Conservation (phyloP, 164 flowering plant genomes). For the Dillenia suffruticosa region DNA sequence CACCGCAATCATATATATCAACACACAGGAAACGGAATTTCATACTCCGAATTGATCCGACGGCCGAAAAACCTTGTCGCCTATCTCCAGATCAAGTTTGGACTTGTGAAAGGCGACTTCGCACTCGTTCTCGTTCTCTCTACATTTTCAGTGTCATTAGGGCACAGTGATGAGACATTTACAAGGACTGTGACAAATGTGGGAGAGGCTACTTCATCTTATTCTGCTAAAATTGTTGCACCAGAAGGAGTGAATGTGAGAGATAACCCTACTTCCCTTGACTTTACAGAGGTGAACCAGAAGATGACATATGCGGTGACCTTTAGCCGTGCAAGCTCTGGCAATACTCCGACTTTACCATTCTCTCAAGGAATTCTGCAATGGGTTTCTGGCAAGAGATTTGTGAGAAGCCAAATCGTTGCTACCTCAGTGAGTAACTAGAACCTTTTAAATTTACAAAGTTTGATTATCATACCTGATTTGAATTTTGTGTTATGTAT, state of each 20-base stretch:
- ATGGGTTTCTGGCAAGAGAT: constrained; percentile 26
- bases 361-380: constrained; percentile 20
- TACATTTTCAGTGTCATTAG: no score
- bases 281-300: constrained; percentile 16
- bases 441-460: no score
- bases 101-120: constrained; percentile 34
- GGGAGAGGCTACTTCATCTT: constrained; percentile 20
- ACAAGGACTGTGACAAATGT: constrained; percentile 40
- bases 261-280: constrained; percentile 12
- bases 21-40: constrained; percentile 27
- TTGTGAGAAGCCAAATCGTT: constrained; percentile 21
- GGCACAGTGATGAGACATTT: constrained; percentile 2
- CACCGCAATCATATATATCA: constrained; percentile 40
- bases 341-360: not conserved
- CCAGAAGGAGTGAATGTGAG: constrained; percentile 16
- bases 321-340: constrained; percentile 8
- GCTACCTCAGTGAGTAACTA: no score
- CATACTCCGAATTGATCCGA: constrained; percentile 30
- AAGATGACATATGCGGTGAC: constrained; percentile 19
- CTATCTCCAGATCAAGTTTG: constrained; percentile 15
- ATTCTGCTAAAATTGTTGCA: constrained; percentile 1
- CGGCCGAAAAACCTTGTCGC: constrained; percentile 26
- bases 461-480: no score
- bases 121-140: constrained; percentile 37
- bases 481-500: no score